Percentiles rank a stretch among this genome's conserved stretches.
Evolutionary conservation across 805 yeast species (phyloP).

Genomic region (Millerago galiae): DNA sequence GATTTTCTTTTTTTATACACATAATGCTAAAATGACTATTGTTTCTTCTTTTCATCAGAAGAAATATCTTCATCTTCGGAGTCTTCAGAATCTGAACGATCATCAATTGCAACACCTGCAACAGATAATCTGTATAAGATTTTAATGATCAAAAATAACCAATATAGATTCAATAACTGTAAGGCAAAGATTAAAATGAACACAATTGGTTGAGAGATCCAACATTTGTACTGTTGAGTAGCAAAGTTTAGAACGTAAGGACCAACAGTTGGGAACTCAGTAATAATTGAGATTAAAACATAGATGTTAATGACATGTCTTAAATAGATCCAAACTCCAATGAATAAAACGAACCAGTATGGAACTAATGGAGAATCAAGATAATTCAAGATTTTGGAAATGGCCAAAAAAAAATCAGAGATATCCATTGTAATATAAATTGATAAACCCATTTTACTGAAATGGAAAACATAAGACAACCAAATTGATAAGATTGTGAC

Average conservation of each 20-base stretch:
- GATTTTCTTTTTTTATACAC: not conserved
- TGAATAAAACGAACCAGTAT: conserved; percentile 64
- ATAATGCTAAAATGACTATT: not conserved
- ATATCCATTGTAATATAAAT: conserved; percentile 94
- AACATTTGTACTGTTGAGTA: conserved; percentile 92
- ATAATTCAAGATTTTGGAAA: conserved; percentile 83
- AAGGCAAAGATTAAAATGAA: conserved; percentile 70
- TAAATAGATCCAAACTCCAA: conserved; percentile 73
- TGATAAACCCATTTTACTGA: conserved; percentile 91
- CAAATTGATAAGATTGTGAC: conserved; percentile 84
- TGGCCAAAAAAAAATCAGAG: conserved; percentile 81
- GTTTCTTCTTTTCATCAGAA: not conserved
- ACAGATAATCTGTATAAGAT: conserved; percentile 62
- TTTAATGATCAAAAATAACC: conserved; percentile 80
- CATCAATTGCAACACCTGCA: conserved; percentile 64
- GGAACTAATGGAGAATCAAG: conserved; percentile 59
- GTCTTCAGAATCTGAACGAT: conserved; percentile 80
- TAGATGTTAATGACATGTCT: conserved; percentile 81
- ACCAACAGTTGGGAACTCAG: conserved; percentile 85
- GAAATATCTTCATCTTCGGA: conserved; percentile 36
- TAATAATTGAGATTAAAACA: conserved; percentile 77
- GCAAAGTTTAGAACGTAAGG: conserved; percentile 74
- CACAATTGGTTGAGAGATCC: conserved; percentile 89
- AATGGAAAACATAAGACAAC: conserved; percentile 87
- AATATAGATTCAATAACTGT: conserved; percentile 80